Evolutionary conservation across 2,329 filamentous ascomycete species (phyloP).

Genomic region (Tolypocladium guangdongense): DNA sequence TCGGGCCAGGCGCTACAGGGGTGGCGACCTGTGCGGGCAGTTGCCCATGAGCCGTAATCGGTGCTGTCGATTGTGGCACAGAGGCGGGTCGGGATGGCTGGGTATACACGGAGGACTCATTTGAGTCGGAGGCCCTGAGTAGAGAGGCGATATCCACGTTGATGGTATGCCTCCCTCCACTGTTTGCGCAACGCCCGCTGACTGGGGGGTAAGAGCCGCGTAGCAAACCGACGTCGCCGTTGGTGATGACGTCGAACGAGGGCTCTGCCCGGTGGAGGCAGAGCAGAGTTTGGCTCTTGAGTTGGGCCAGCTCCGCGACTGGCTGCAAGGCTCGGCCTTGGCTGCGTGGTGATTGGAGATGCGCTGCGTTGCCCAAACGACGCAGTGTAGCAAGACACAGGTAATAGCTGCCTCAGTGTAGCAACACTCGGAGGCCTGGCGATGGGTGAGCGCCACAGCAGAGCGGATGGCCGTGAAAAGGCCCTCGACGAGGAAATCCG

Average conservation of each 20-base stretch:
- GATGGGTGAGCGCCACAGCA: neutral
- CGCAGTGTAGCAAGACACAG: slow-evolving; percentile 9
- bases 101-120: slow-evolving; percentile 51
- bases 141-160: slow-evolving; percentile 94
- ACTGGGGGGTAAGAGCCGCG: slow-evolving; percentile 17
- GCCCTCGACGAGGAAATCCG: neutral
- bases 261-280: slow-evolving; percentile 31
- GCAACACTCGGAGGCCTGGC: neutral
- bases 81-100: slow-evolving; percentile 15
- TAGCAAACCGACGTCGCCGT: slow-evolving; percentile 16
- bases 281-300: slow-evolving; percentile 29
- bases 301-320: slow-evolving; percentile 30
- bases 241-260: slow-evolving; percentile 17
- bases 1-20: slow-evolving; percentile 20
- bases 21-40: slow-evolving; percentile 13
- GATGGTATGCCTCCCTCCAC: slow-evolving; percentile 35
- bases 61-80: slow-evolving; percentile 10
- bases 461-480: neutral
- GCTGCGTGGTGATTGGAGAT: slow-evolving; percentile 1
- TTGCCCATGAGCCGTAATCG: slow-evolving; percentile 10
- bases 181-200: slow-evolving; percentile 14
- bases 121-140: slow-evolving; percentile 64
- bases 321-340: slow-evolving; percentile 6
- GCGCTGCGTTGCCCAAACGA: slow-evolving; percentile 6
- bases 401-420: slow-evolving; percentile 1